These are phyloP conservation scores for Chalciporus piperatus DNA, from an alignment of 768 basidiomycete genomes.

Conservation along the genomic window DNA sequence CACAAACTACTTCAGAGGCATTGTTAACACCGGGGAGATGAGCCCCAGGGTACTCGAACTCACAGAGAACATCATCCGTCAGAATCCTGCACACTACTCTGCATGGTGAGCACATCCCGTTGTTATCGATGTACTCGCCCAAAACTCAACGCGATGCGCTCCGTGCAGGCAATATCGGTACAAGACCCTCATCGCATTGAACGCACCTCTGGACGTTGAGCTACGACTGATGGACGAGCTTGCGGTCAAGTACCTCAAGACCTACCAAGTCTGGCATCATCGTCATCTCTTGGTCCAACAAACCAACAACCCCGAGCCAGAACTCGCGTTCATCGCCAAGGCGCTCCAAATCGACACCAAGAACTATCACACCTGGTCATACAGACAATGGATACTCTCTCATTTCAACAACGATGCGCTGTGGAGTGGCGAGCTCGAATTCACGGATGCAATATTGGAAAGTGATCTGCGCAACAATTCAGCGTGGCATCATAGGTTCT, in stretches of 20 bases:
- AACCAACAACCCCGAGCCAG: slow-evolving; percentile 52
- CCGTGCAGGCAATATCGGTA: slow-evolving; percentile 88
- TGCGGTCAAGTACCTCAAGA: slow-evolving; percentile 82
- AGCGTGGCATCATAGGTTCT: slow-evolving; percentile 96
- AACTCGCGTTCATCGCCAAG: slow-evolving; percentile 76
- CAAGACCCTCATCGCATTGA: slow-evolving; percentile 70
- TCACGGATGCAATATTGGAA: slow-evolving; percentile 64
- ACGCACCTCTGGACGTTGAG: slow-evolving; percentile 71
- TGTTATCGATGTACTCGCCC: neutral
- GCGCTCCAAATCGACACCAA: slow-evolving; percentile 79
- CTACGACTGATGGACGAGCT: slow-evolving; percentile 84
- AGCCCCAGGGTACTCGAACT: slow-evolving; percentile 79
- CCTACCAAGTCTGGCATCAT: slow-evolving; percentile 98
- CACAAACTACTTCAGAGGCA: slow-evolving; percentile 87
- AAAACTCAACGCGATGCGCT: neutral
- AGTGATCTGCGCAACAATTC: slow-evolving; percentile 92
- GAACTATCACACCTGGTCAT: slow-evolving; percentile 99
- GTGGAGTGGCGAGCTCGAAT: slow-evolving; percentile 75
- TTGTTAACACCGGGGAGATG: slow-evolving; percentile 75
- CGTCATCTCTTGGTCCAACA: slow-evolving; percentile 69
- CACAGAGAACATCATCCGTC: slow-evolving; percentile 83
- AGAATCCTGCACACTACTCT: slow-evolving; percentile 96
- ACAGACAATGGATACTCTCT: slow-evolving; percentile 91
- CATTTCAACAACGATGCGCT: slow-evolving; percentile 73
- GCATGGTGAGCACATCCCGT: slow-evolving; percentile 66